A percentile compares a stretch with the other conserved stretches of the same genome.
phyloP scores from a whole-genome alignment of 495 filamentous ascomycete genomes.

The Hypoxylon cercidicola region DNA sequence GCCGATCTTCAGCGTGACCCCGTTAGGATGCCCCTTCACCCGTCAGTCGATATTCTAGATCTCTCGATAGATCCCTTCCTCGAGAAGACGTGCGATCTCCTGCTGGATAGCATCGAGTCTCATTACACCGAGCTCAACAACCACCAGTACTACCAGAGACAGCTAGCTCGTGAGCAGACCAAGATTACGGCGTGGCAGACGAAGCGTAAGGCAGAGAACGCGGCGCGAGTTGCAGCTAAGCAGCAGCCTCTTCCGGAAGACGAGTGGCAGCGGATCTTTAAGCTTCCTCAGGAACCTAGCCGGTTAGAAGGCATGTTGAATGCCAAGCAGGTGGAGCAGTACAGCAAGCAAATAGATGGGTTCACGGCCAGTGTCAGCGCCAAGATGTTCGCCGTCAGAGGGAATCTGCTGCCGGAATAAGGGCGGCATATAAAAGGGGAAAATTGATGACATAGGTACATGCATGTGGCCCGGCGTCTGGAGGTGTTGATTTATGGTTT shows the following conservation, averaged over 20 bases:
- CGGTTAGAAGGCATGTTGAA: conserved; percentile 92
- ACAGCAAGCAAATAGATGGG: conserved; percentile 95
- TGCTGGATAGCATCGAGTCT: conserved; percentile 94
- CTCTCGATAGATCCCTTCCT: conserved; percentile 97
- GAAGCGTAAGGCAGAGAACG: conserved; percentile 96
- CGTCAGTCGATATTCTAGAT: conserved; percentile 88
- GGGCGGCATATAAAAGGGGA: conserved; percentile 14
- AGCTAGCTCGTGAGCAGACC: conserved; percentile 91
- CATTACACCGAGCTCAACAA: conserved; percentile 99
- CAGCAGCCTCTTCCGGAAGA: conserved; percentile 91
- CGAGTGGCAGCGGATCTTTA: conserved; percentile 98
- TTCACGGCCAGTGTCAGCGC: conserved; percentile 89
- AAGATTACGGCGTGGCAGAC: conserved; percentile 96
- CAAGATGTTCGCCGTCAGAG: conserved; percentile 98
- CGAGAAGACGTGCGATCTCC: conserved; percentile 96
- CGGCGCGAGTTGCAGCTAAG: conserved; percentile 82
- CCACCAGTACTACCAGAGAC: conserved; percentile 97
- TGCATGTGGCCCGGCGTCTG: conserved; percentile 49
- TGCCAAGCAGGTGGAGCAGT: conserved; percentile 95
- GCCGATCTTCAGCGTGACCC: conserved; percentile 71
- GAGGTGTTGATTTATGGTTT: conserved; percentile 44
- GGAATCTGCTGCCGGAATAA: conserved; percentile 66
- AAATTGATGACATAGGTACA: conserved; percentile 31
- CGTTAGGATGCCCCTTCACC: conserved; percentile 72
- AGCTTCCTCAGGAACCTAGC: conserved; percentile 93